Evolutionary conservation across 306 rosid genomes (phyloP), one percentile per base, ranked within the genome.

Genomic region (Lathyrus aphaca): DNA sequence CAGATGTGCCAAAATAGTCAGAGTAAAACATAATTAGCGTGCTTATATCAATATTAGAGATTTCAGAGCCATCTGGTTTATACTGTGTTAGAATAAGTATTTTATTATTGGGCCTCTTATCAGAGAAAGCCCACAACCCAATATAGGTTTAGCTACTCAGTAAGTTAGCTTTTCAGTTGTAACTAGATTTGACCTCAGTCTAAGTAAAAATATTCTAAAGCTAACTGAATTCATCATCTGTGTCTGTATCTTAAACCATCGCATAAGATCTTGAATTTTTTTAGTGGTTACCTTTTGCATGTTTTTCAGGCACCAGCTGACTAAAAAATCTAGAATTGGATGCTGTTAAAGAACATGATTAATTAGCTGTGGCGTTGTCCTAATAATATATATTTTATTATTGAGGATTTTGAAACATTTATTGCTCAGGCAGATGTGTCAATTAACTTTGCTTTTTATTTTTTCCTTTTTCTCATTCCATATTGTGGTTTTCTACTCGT

Each of bases 401-500:
- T 38, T 2, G 14, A 57, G 64, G 46, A 21, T 40, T 61, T 42
- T 64, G 57, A 42, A 56, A 57, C 51, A 74, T 39, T 25, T 64
- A 17, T 51, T 40, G 51, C 9, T 32, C 29, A 10, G 29, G 32
- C 51, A 42, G 32, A 42, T 70, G 19, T 69, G 37, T 23, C 11
- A 30, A 42, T 48, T 10, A 23, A 54, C 60, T 53, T 53, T 1
- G 8, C 8, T 53, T 53, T 53, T 50, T 19, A 12, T 14, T 27
- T 55, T 13, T 55, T 13, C 10, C 16, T 55, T 55, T 23, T 51
- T 40, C 57, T 25, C 44, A 12, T n/a, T 64, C 48, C 40, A 54
- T 65, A 30, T 43, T 14, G 42, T 57, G 53, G 63, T 35, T n/a
- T 35, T 78, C 69, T 42, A 27, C 55, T 12, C 43, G 25, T 70